phyloP scores from a whole-genome alignment of 768 basidiomycete species.

The Brasilioporus rufonigricans region DNA sequence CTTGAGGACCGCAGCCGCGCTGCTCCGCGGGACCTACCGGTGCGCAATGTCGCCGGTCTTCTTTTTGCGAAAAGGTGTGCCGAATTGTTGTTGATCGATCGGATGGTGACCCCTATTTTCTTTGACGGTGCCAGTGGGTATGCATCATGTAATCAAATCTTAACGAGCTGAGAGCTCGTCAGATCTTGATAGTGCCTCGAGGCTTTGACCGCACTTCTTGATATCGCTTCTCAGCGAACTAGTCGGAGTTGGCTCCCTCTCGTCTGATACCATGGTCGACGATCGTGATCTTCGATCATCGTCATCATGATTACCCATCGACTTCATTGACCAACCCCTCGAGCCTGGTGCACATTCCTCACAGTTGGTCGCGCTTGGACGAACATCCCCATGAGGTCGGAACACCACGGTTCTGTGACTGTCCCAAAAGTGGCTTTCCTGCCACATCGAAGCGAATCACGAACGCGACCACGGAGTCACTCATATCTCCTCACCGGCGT shows the following conservation, averaged over 20 bases:
- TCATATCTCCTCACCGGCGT: too few species aligned
- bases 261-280: background rate
- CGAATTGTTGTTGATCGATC: too few species aligned
- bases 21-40: background rate
- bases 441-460: background rate
- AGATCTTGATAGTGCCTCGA: too few species aligned
- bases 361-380: too few species aligned
- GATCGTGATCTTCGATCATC: background rate
- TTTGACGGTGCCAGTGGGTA: too few species aligned
- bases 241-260: background rate
- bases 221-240: too few species aligned
- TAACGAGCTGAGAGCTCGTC: too few species aligned
- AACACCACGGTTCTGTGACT: background rate
- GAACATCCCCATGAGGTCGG: background rate
- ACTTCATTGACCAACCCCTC: too few species aligned
- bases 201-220: background rate
- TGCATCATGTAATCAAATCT: too few species aligned
- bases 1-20: too few species aligned
- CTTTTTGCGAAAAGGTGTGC: background rate
- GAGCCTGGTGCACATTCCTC: too few species aligned
- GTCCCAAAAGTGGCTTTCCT: background rate
- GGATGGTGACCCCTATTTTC: background rate
- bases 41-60: background rate
- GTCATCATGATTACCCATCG: background rate
- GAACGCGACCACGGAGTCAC: too few species aligned